Conservation (phyloP, 495 filamentous ascomycete genomes). For the Penicillium argentinense region DNA sequence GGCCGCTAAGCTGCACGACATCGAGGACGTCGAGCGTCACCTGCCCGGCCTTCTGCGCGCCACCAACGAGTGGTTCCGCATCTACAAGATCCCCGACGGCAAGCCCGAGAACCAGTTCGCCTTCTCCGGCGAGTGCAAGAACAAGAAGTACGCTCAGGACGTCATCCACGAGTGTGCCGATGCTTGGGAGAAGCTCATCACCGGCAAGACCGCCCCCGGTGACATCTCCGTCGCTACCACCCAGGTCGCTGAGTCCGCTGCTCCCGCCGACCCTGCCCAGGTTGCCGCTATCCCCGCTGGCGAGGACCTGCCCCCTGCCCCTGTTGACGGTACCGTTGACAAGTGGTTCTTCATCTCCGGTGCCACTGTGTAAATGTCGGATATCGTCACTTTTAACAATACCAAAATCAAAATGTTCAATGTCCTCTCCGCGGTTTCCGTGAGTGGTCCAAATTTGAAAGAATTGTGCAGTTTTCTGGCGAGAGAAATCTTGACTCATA, state of each 20-base stretch:
- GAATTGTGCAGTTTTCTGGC: too few relatives aligned
- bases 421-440: slow-evolving; percentile 1
- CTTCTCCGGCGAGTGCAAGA: slow-evolving; percentile 99
- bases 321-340: slow-evolving; percentile 95
- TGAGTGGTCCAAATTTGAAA: slow-evolving; percentile 11
- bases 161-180: slow-evolving; percentile 94
- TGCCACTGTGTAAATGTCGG: slow-evolving; percentile 71
- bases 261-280: slow-evolving; percentile 61
- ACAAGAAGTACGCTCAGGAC: slow-evolving; percentile 97
- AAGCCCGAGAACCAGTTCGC: slow-evolving; percentile 99
- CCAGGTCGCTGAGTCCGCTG: slow-evolving; percentile 65
- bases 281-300: slow-evolving; percentile 67
- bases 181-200: slow-evolving; percentile 94
- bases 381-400: slow-evolving; percentile 7
- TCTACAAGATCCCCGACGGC: slow-evolving; percentile 99
- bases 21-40: slow-evolving; percentile 99
- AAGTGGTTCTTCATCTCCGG: slow-evolving; percentile 99
- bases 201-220: slow-evolving; percentile 76
- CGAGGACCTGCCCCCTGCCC: slow-evolving; percentile 77
- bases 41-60: slow-evolving; percentile 93
- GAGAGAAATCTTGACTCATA: too few relatives aligned
- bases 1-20: slow-evolving; percentile 93
- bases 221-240: slow-evolving; percentile 77
- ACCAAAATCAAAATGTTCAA: slow-evolving; percentile 22
- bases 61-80: slow-evolving; percentile 99